A percentile compares a stretch with the other conserved stretches of the same genome.
Evolutionary conservation across 1,284 basidiomycete genomes (phyloP).

Genomic region (Naganishia cerealis): DNA sequence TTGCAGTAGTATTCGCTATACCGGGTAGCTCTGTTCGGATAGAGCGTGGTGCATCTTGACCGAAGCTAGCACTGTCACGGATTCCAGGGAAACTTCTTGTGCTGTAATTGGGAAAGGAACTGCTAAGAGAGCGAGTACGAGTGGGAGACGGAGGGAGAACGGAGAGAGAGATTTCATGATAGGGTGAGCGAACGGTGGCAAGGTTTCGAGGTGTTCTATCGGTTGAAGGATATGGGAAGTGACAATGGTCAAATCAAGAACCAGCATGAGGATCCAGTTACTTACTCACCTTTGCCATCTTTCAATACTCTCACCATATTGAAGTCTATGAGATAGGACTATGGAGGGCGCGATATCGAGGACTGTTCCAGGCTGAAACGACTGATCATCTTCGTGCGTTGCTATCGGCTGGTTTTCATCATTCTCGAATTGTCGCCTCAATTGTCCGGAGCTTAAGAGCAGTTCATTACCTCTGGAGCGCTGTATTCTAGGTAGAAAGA

Average conservation of each 20-base stretch:
- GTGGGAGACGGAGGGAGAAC: not conserved
- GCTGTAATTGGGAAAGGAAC: conserved; percentile 1
- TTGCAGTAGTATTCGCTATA: not conserved
- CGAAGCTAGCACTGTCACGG: no score
- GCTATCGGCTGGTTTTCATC: conserved; percentile 9
- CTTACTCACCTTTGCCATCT: conserved; percentile 12
- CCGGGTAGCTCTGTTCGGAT: conserved; percentile 11
- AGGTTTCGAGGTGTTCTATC: conserved; percentile 2
- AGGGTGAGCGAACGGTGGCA: not conserved
- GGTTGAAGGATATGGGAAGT: not conserved
- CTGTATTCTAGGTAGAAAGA: not conserved
- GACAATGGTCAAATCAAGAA: not conserved
- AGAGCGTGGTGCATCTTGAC: not conserved
- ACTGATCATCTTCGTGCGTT: not conserved
- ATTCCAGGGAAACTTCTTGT: not conserved
- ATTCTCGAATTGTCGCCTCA: conserved; percentile 1
- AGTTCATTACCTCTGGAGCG: not conserved
- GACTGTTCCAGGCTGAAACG: not conserved
- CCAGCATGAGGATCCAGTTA: no score
- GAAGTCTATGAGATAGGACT: not conserved
- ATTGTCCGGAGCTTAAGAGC: not conserved
- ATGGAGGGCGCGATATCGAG: not conserved
- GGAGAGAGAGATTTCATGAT: not conserved
- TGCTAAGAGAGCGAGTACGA: not conserved
- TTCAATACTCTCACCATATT: conserved; percentile 5